Evolutionary conservation across 192 early-diverging fungal genomes (phyloP), one percentile per base, ranked within the genome.

Genomic region (Allomyces arbusculus): DNA sequence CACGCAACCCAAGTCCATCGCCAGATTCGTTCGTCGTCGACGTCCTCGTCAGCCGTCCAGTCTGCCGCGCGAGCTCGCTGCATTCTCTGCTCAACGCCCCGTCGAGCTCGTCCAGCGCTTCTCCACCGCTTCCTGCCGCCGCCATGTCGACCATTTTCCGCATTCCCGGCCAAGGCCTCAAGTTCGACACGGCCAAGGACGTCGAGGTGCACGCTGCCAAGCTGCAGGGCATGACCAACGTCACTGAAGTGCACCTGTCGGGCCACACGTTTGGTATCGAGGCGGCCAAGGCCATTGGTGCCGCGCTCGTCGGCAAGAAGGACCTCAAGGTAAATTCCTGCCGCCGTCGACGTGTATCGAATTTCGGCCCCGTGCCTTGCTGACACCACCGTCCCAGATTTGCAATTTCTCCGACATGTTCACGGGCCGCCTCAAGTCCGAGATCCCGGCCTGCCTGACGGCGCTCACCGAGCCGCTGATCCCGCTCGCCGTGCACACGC

Each of bases 201-300:
- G 88, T 89, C 65, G 79, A 80, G 63, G 78, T 74, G 20, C 91
- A 88, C 69, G 78, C 90, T 43, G 80, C 79, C 44, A 85, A 87
- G 62, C 83, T 97, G 61, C 64, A 71, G 20, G 74, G 68, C n/a
- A 72, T 85, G 67, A 76, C 84, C 62, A 77, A 78, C 65, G 79
- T 89, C 45, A 80, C 86, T 67, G 80, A 84, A 45, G 77, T 94
- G 64, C 75, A 79, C 40, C 73, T 94, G 43, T 86, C 84, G 69
- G 95, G 95, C 44, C 95, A 95, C 78, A 94, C 92, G 11, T 84
- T 94, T 68, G 91, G 92, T 43, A 86, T 95, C 44, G 91, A 93
- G 65, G 95, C 95, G 4, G 84, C 86, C 45, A 71, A 85, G 62
- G 87, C 87, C 24, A 77, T 98, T 33, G 89, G 88, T 50, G 73